Evolutionary conservation across 495 filamentous ascomycete species (phyloP), one percentile per base, ranked within the genome.

Genomic region (Trypethelium eluteriae): DNA sequence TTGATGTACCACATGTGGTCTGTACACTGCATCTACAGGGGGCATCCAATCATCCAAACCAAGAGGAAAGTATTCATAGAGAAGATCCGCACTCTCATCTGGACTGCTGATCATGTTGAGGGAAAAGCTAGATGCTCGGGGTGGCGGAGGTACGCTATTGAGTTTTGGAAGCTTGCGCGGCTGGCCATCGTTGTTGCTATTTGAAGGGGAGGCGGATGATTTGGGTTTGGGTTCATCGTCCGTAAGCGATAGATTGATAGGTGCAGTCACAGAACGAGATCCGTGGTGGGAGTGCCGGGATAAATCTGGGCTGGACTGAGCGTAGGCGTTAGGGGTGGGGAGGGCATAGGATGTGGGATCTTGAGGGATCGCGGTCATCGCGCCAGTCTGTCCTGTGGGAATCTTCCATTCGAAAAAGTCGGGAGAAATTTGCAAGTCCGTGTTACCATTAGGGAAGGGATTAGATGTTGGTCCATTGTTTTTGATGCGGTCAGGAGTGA

Each of bases 1-100:
- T 73, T 96, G 92, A 76, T 96, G 92, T 2, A 95, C 92, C 7
- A 94, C 89, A 75, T 96, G 92, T 9, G 92, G 92, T n/a, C 92
- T 81, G 69, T 96, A 96, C 47, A 96, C 87, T 7, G 92, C 91
- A 75, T 96, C 92, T 11, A 96, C 92, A 3, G 92, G 92, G 2
- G 89, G 88, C 81, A 92, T 91, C 91, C 91, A 96, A 69, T 96
- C 92, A 76, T 96, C 90, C 68, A 93, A 75, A 32, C 89, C 91
- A 34, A 96, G 80, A 4, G 92, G 92, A 67, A 96, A 96, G 73
- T 96, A 96, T 74, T 96, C 92, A 71, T 96, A 96, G 34, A 95
- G 76, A 68, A 91, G 80, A 72, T 96, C 92, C 9, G 86, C 86
- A 66, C 85, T 86, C 70, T 93, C 91, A 62, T 87, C 82, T 12